These are phyloP conservation scores for Arachnopeziza araneosa DNA, from an alignment of 2,329 filamentous ascomycete species.

Conservation along the genomic window DNA sequence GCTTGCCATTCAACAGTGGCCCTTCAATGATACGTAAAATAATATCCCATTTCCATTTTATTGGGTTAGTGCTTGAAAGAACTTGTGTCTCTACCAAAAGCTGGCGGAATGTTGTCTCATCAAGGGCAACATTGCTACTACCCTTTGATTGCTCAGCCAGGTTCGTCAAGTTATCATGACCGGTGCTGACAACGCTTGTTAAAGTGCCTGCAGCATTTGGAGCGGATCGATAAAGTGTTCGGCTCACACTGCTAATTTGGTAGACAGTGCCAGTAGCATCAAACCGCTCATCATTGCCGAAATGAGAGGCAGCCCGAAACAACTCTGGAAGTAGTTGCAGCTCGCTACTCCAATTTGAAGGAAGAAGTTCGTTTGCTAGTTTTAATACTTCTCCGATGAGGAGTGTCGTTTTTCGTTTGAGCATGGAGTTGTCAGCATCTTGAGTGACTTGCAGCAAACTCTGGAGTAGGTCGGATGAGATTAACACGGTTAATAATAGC, in stretches of 20 bases:
- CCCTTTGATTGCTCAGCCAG: conserved; percentile 52
- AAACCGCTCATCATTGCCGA: conserved; percentile 67
- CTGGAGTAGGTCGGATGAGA: conserved; percentile 70
- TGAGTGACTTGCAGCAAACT: conserved; percentile 59
- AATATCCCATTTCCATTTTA: conserved; percentile 97
- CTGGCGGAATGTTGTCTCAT: conserved; percentile 60
- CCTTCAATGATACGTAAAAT: conserved; percentile 90
- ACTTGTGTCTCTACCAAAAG: conserved; percentile 74
- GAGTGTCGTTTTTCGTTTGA: conserved; percentile 85
- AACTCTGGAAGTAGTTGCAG: conserved; percentile 85
- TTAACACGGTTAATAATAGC: conserved; percentile 75
- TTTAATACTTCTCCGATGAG: conserved; percentile 89
- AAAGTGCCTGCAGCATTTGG: conserved; percentile 35
- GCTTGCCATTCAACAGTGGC: conserved; percentile 82
- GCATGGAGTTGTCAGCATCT: conserved; percentile 58
- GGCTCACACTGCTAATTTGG: conserved; percentile 95
- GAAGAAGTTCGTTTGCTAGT: conserved; percentile 78
- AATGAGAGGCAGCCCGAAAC: conserved; percentile 69
- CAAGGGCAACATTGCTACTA: conserved; percentile 44
- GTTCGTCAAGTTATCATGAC: conserved; percentile 41
- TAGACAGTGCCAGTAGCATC: conserved; percentile 88
- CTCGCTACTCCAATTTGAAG: conserved; percentile 73
- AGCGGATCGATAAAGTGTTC: conserved; percentile 78
- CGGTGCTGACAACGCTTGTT: conserved; percentile 29
- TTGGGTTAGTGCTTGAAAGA: conserved; percentile 80